Evolutionary conservation across 2,329 filamentous ascomycete genomes (phyloP), one percentile per base, ranked within the genome.

Genomic region (Salinomyces thailandicus): DNA sequence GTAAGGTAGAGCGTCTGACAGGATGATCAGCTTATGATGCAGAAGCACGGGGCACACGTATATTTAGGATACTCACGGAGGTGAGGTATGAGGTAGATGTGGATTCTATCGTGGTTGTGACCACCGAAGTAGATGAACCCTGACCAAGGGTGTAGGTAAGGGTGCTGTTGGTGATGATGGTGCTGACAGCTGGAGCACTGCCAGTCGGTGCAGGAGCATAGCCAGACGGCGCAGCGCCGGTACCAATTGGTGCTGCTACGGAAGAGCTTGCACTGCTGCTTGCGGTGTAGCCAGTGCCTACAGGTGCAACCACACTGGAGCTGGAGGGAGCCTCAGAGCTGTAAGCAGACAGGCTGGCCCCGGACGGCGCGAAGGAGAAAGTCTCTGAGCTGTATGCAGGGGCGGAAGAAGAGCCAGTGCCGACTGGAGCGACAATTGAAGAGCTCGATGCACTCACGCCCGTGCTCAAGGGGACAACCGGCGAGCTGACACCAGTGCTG

Each of bases 61-160:
- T 5, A 16, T 16, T 24, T n/a, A n/a, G 2, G 20, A 11, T 6
- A 29, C 36, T 30, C 26, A 44, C 41, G 15, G 29, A 33, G 33
- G 53, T 55, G 18, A 53, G 31, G 42, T 55, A 55, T 29, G 41
- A 16, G 28, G 56, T 60, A 12, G 51, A 53, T 40, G 58, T 61
- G 20, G 46, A 48, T 39, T 57, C 45, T 34, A 59, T 30, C 14
- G 57, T 59, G 37, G 55, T 59, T 34, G 56, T 59, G 33, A 55
- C 44, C 30, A 55, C 49, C 24, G 48, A 54, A 37, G 49, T 48
- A 26, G 55, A 55, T n/a, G 54, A 45, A 32, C 55, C 56, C 35
- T 44, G 35, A 37, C 53, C 54, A 15, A 52, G 49, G 45, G 54
- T 59, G 52, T 58, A 59, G 43, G 55, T 57, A 31, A 56, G 36